These are phyloP conservation scores for Ajuga chamaepitys DNA, from an alignment of 257 asterid species.

Conservation along the genomic window DNA sequence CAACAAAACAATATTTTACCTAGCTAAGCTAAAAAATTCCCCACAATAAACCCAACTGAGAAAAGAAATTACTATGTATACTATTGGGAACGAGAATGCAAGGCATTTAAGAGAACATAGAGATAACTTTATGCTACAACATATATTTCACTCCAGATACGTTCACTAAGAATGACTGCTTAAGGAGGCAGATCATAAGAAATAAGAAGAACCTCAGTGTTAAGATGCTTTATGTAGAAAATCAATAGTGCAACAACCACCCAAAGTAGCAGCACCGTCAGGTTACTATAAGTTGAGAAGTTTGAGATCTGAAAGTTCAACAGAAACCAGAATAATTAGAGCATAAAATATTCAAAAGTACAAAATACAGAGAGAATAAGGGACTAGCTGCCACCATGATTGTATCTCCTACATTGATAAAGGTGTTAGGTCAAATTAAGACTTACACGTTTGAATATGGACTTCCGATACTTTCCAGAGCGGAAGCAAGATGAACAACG, in stretches of 20 bases:
- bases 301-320: constrained; percentile 71
- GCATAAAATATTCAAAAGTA: not conserved
- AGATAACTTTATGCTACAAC: not conserved
- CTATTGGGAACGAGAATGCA: not conserved
- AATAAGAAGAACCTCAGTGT: constrained; percentile 66
- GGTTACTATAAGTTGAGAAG: constrained; percentile 87
- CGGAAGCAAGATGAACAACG: constrained; percentile 85
- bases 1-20: not conserved
- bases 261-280: constrained; percentile 91
- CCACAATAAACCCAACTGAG: not conserved
- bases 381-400: not conserved
- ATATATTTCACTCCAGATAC: not conserved
- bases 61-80: not conserved
- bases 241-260: constrained; percentile 58
- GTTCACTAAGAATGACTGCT: not conserved
- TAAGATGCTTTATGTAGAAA: constrained; percentile 70
- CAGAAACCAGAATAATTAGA: constrained; percentile 4
- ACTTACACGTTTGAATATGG: constrained; percentile 81
- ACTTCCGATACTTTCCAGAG: constrained; percentile 91
- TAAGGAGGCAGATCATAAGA: constrained; percentile 3
- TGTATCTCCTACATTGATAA: not conserved
- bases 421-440: not conserved
- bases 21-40: not conserved
- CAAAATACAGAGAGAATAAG: not conserved
- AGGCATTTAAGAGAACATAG: not conserved